These are phyloP conservation scores for Candida freyschussii DNA, from an alignment of 1,139 yeast genomes.

Conservation along the genomic window DNA sequence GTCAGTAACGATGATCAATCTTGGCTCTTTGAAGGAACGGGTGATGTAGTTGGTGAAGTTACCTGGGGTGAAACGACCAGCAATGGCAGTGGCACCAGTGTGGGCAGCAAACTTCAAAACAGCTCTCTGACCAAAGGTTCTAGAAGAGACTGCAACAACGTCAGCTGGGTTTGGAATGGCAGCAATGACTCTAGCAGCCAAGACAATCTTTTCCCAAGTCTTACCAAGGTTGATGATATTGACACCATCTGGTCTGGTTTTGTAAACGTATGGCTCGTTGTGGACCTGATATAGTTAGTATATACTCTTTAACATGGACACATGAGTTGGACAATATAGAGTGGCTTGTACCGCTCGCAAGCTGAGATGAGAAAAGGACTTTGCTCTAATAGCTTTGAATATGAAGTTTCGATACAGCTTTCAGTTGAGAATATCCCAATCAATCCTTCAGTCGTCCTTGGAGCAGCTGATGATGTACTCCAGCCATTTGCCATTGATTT, in stretches of 20 bases:
- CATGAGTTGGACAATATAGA: too few species aligned
- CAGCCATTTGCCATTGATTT: not conserved
- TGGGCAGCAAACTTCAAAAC: constrained; percentile 99
- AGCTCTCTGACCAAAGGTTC: constrained; percentile 99
- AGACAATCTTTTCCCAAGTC: constrained; percentile 99
- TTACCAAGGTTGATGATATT: constrained; percentile 97
- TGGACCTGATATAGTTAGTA: constrained; percentile 61
- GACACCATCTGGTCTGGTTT: constrained; percentile 99
- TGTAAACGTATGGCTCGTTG: constrained; percentile 99
- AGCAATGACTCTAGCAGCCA: constrained; percentile 99
- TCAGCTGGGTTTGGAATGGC: constrained; percentile 98
- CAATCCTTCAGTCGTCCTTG: too few species aligned
- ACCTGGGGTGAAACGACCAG: constrained; percentile 99
- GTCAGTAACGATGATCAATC: constrained; percentile 98
- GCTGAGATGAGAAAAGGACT: too few species aligned
- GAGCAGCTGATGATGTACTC: not conserved
- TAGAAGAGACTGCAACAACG: constrained; percentile 97
- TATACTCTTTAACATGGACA: constrained; percentile 27
- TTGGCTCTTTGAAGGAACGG: constrained; percentile 99
- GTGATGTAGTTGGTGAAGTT: constrained; percentile 99
- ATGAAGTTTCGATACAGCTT: too few species aligned
- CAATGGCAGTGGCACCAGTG: constrained; percentile 99
- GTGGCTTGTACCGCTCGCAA: too few species aligned
- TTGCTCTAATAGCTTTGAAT: too few species aligned
- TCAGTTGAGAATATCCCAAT: too few species aligned